A percentile compares a stretch with the other conserved stretches of the same genome.
These are phyloP conservation scores for Plantago rigida DNA, from an alignment of 305 asterid species.

Conservation along the genomic window DNA sequence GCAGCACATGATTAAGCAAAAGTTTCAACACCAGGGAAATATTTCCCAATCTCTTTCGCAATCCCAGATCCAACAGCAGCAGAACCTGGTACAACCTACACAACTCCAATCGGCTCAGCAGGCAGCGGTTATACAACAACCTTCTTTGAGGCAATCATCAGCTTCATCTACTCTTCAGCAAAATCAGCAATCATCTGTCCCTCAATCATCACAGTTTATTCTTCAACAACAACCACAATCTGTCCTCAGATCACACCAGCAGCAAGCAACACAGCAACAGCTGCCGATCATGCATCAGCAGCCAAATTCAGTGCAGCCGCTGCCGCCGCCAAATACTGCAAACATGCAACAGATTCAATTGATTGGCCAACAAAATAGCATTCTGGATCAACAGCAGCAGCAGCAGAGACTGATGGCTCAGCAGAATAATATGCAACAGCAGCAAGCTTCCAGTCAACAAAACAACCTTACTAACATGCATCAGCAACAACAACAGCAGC, in stretches of 20 bases:
- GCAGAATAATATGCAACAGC: conserved; percentile 63
- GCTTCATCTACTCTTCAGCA: conserved; percentile 58
- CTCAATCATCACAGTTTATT: conserved; percentile 62
- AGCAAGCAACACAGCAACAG: conserved; percentile 43
- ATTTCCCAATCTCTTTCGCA: conserved; percentile 55
- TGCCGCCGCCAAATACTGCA: conserved; percentile 52
- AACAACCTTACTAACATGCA: conserved; percentile 49
- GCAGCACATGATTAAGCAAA: conserved; percentile 60
- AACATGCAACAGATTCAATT: conserved; percentile 70
- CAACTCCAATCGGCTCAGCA: conserved; percentile 84
- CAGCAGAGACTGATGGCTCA: conserved; percentile 50
- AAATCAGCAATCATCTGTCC: conserved; percentile 68
- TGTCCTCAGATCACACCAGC: conserved; percentile 76
- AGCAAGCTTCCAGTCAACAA: conserved; percentile 42
- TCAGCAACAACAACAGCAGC: conserved; percentile 24
- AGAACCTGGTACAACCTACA: conserved; percentile 55
- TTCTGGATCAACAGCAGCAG: conserved; percentile 65
- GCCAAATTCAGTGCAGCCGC: conserved; percentile 59
- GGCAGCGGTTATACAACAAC: conserved; percentile 52
- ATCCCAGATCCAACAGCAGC: conserved; percentile 38
- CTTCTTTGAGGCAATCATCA: conserved; percentile 60
- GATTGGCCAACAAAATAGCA: conserved; percentile 56
- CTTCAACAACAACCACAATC: conserved; percentile 83
- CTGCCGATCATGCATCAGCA: conserved; percentile 59
- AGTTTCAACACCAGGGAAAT: conserved; percentile 61